Evolutionary conservation across 176 grass and related monocot genomes (phyloP).

Genomic region (Avena eriantha): DNA sequence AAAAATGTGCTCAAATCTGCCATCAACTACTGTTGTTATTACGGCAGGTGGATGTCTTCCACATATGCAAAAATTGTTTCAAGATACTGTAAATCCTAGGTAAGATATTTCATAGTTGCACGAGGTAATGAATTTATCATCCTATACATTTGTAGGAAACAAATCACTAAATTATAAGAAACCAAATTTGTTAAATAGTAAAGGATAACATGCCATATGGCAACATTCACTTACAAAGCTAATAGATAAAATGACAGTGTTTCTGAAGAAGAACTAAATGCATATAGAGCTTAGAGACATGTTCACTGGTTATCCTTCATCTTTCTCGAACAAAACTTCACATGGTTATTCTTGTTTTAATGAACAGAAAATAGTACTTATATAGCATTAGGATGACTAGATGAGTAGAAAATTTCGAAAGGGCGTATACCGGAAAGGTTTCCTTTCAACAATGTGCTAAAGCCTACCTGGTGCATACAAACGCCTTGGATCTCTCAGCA

Average conservation of each 20-base stretch:
- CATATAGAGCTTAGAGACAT: neutral
- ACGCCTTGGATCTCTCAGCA: constrained; percentile 91
- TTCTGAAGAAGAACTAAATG: constrained; percentile 16
- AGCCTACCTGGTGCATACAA: constrained; percentile 88
- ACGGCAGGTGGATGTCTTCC: constrained; percentile 82
- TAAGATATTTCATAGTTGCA: neutral
- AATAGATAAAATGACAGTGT: neutral
- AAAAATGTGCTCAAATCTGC: constrained; percentile 79
- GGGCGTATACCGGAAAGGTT: constrained; percentile 78
- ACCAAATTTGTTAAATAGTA: neutral
- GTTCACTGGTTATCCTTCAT: neutral
- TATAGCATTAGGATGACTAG: neutral
- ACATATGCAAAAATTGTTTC: constrained; percentile 56
- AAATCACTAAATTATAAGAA: neutral
- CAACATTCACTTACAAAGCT: neutral
- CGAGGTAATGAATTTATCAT: neutral
- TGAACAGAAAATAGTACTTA: neutral
- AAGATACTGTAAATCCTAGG: neutral
- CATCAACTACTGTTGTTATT: constrained; percentile 87
- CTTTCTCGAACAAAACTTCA: neutral
- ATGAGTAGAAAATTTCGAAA: neutral
- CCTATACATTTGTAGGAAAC: neutral
- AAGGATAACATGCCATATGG: neutral
- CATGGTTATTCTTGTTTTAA: neutral
- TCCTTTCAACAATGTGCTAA: constrained; percentile 94